Conservation (phyloP, 23 red algal species). For the Gracilaria caudata region DNA sequence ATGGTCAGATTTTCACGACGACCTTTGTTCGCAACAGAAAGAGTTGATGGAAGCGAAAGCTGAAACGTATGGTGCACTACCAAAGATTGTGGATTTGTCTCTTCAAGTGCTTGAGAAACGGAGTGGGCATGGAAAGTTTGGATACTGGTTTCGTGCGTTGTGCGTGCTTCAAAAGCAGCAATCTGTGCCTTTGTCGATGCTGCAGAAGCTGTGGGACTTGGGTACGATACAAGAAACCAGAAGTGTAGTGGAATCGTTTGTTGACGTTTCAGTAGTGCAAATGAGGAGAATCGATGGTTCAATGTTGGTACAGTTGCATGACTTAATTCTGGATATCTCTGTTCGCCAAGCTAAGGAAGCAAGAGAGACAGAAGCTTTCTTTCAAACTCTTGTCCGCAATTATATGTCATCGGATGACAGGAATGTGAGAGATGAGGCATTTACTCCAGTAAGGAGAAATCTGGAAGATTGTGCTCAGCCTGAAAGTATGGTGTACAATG, state of each 20-base stretch:
- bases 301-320: not conserved
- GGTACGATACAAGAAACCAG: not conserved
- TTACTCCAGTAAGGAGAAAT: not conserved
- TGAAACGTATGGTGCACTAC: not conserved
- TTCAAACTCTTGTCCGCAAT: slow-evolving; percentile 4
- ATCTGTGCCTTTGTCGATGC: not conserved
- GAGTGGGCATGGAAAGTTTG: slow-evolving; percentile 1
- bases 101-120: slow-evolving; percentile 5
- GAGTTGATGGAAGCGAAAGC: not conserved
- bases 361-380: not conserved
- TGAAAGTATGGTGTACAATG: too few species aligned
- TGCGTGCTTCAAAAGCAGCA: too few species aligned
- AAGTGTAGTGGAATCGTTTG: slow-evolving; percentile 11
- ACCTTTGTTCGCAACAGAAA: not conserved
- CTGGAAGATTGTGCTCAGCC: not conserved
- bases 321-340: slow-evolving; percentile 14
- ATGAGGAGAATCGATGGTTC: slow-evolving; percentile 1
- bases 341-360: not conserved
- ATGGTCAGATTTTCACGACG: not conserved
- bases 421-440: not conserved
- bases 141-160: not conserved
- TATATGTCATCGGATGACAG: slow-evolving; percentile 2
- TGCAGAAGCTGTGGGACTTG: slow-evolving; percentile 16
- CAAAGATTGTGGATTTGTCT: slow-evolving; percentile 6
- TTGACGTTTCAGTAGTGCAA: not conserved